phyloP scores from a whole-genome alignment of 2,329 filamentous ascomycete species.

The Alternaria solani region DNA sequence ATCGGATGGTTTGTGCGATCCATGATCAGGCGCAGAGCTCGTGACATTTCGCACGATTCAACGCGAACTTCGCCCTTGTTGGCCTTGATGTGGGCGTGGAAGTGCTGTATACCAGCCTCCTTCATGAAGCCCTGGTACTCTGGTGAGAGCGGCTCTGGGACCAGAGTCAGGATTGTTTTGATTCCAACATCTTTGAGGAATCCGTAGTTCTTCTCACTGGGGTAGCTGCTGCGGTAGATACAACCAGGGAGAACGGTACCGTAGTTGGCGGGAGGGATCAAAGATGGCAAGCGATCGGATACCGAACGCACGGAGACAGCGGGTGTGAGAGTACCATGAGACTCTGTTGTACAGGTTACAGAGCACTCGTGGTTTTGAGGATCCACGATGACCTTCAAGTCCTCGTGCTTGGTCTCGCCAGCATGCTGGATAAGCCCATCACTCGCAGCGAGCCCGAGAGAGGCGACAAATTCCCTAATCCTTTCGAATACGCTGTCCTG shows the following conservation, averaged over 20 bases:
- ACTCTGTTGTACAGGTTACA: slow-evolving; percentile 19
- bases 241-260: slow-evolving; percentile 74
- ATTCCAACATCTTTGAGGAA: slow-evolving; percentile 74
- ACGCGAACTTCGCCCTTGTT: slow-evolving; percentile 74
- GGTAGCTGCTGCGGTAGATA: slow-evolving; percentile 85
- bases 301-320: slow-evolving; percentile 29
- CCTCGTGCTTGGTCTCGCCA: slow-evolving; percentile 41
- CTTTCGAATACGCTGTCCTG: slow-evolving; percentile 25
- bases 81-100: slow-evolving; percentile 80
- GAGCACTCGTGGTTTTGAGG: slow-evolving; percentile 31
- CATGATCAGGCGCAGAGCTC: slow-evolving; percentile 75
- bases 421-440: slow-evolving; percentile 40
- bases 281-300: slow-evolving; percentile 47
- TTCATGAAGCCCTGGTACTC: slow-evolving; percentile 68
- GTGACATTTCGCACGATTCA: slow-evolving; percentile 64
- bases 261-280: slow-evolving; percentile 73
- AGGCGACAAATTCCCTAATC: slow-evolving; percentile 32
- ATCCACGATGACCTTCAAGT: slow-evolving; percentile 27
- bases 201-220: slow-evolving; percentile 71
- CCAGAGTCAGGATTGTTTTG: slow-evolving; percentile 77
- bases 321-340: slow-evolving; percentile 25
- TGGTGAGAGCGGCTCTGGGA: slow-evolving; percentile 58
- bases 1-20: slow-evolving; percentile 79
- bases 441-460: slow-evolving; percentile 32
- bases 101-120: slow-evolving; percentile 72